These are phyloP conservation scores for Talaromyces marneffei DNA, from an alignment of 2,329 filamentous ascomycete species.

Conservation along the genomic window DNA sequence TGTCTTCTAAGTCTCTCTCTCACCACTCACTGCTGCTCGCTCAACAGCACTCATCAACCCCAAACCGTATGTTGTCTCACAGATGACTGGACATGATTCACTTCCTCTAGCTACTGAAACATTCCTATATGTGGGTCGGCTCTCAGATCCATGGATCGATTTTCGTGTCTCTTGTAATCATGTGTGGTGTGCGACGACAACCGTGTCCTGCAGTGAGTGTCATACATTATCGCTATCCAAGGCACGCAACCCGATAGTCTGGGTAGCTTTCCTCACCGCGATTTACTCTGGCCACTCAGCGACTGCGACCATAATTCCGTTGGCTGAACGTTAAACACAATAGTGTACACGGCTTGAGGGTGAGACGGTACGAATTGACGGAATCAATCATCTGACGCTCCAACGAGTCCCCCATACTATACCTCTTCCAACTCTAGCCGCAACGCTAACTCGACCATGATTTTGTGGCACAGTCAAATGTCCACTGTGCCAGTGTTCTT, in stretches of 20 bases:
- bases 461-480: conserved; percentile 6
- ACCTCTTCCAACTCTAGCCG: conserved; percentile 6
- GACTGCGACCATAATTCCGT: background rate
- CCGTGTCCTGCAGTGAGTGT: background rate
- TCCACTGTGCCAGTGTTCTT: background rate
- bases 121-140: background rate
- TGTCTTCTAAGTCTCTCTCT: background rate
- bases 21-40: background rate
- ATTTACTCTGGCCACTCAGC: conserved; percentile 5
- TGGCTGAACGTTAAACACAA: conserved; percentile 4
- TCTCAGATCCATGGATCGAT: background rate
- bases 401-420: conserved; percentile 1
- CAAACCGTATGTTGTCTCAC: background rate
- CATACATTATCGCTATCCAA: background rate
- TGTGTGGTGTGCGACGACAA: background rate
- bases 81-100: background rate
- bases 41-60: background rate
- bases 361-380: background rate
- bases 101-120: background rate
- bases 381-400: conserved; percentile 5
- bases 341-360: background rate
- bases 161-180: background rate
- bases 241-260: conserved; percentile 12
- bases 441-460: conserved; percentile 4
- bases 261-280: conserved; percentile 11